Conservation (phyloP, 306 rosid genomes). For the Luffa aegyptiaca region DNA sequence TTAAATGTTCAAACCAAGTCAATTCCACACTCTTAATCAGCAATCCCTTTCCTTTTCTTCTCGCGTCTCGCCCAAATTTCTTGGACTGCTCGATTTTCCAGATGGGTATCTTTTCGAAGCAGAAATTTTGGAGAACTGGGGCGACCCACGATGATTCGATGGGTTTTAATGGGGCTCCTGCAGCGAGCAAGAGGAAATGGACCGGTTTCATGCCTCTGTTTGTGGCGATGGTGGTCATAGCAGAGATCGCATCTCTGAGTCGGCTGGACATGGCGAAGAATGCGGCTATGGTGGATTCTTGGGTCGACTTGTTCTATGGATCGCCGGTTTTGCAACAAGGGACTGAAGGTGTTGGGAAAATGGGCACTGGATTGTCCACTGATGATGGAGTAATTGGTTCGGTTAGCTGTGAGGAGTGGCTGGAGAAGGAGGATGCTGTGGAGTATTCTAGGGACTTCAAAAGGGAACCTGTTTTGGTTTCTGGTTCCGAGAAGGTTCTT, state of each 20-base stretch:
- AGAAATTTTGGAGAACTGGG: constrained; percentile 46
- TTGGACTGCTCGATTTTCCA: background rate
- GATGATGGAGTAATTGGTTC: constrained; percentile 24
- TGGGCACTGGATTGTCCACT: constrained; percentile 9
- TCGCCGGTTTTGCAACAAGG: constrained; percentile 15
- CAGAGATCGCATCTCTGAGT: constrained; percentile 76
- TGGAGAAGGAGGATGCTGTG: constrained; percentile 69
- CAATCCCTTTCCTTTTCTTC: background rate
- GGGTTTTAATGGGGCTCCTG: constrained; percentile 12
- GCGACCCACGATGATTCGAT: constrained; percentile 38
- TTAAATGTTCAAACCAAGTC: background rate
- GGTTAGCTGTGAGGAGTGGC: constrained; percentile 64
- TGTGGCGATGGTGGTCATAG: constrained; percentile 59
- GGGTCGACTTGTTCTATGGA: constrained; percentile 53
- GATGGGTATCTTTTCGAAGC: constrained; percentile 54
- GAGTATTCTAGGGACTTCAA: constrained; percentile 60
- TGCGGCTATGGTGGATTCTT: constrained; percentile 57
- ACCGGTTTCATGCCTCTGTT: constrained; percentile 46
- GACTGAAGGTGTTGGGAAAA: constrained; percentile 16
- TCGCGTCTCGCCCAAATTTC: background rate
- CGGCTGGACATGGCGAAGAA: constrained; percentile 68
- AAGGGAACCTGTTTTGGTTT: constrained; percentile 54
- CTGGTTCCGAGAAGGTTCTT: constrained; percentile 69
- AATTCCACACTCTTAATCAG: background rate
- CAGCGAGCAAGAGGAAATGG: constrained; percentile 48